Conservation (phyloP, 371 early-diverging fungal species). For the Smittium mucronatum region DNA sequence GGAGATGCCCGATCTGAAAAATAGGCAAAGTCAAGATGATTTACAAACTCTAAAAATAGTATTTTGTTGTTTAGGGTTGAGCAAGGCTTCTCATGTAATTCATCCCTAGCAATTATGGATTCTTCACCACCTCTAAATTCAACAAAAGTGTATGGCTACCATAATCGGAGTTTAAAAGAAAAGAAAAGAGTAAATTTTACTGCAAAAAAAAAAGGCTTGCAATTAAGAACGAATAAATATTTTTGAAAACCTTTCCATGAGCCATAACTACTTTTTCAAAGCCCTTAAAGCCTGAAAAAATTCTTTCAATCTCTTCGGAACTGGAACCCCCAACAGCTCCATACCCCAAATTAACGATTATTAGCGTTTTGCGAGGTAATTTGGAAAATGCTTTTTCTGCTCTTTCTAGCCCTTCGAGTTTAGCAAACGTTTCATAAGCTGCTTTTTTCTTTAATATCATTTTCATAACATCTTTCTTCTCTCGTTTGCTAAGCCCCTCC, state of each 20-base stretch:
- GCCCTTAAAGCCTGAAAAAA: slow-evolving; percentile 14
- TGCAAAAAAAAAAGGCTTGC: background rate
- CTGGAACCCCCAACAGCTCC: slow-evolving; percentile 18
- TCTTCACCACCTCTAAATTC: slow-evolving; percentile 16
- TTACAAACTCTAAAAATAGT: slow-evolving; percentile 22
- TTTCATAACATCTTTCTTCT: background rate
- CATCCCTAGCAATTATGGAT: slow-evolving; percentile 14
- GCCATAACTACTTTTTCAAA: slow-evolving; percentile 21
- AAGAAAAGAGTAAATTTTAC: background rate
- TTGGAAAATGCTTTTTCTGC: slow-evolving; percentile 9
- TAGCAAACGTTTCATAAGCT: slow-evolving; percentile 18
- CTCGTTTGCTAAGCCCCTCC: slow-evolving; percentile 6
- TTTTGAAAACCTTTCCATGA: slow-evolving; percentile 15
- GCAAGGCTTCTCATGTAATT: slow-evolving; percentile 17
- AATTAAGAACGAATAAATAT: background rate
- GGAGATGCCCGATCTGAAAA: slow-evolving; percentile 8
- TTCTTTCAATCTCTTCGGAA: slow-evolving; percentile 15
- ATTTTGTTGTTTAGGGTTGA: slow-evolving; percentile 13
- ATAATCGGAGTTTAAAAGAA: too few species aligned
- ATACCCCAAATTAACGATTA: slow-evolving; percentile 23
- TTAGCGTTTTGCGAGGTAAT: slow-evolving; percentile 18
- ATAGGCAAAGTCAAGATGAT: slow-evolving; percentile 16
- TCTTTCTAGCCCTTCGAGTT: slow-evolving; percentile 13
- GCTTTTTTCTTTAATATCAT: slow-evolving; percentile 8
- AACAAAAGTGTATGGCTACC: slow-evolving; percentile 25